Evolutionary conservation across 2,329 filamentous ascomycete species (phyloP).

Genomic region (Trichoderma harzianum): DNA sequence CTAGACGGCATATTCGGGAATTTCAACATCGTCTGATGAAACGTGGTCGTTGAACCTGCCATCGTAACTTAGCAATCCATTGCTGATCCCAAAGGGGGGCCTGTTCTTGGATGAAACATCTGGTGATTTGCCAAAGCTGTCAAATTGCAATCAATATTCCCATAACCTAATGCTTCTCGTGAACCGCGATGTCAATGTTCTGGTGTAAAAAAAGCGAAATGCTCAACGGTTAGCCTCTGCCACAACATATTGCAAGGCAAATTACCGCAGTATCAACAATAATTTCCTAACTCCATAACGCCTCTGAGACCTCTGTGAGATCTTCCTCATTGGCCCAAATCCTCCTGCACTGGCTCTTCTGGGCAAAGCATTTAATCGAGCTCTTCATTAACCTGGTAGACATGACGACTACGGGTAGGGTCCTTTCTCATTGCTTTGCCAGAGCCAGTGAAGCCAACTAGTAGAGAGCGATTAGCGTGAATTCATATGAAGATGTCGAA

Average conservation of each 20-base stretch:
- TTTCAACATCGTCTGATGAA: background rate
- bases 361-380: slow-evolving; percentile 54
- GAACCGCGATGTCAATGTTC: slow-evolving; percentile 16
- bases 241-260: slow-evolving; percentile 31
- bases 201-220: slow-evolving; percentile 14
- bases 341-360: slow-evolving; percentile 27
- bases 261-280: slow-evolving; percentile 35
- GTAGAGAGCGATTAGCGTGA: slow-evolving; percentile 21
- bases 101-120: slow-evolving; percentile 7
- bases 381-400: slow-evolving; percentile 76
- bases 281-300: slow-evolving; percentile 23
- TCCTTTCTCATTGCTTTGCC: slow-evolving; percentile 96
- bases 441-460: slow-evolving; percentile 94
- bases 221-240: slow-evolving; percentile 43
- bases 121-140: slow-evolving; percentile 5
- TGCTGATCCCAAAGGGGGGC: slow-evolving; percentile 9
- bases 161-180: slow-evolving; percentile 17
- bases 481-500: background rate
- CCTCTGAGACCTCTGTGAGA: slow-evolving; percentile 6
- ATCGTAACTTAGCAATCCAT: slow-evolving; percentile 19
- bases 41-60: slow-evolving; percentile 19
- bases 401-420: slow-evolving; percentile 73
- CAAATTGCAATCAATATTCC: background rate
- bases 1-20: background rate
- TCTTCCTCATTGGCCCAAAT: background rate